These are phyloP conservation scores for Collybiopsis luxurians DNA, from an alignment of 768 basidiomycete genomes.

Conservation along the genomic window DNA sequence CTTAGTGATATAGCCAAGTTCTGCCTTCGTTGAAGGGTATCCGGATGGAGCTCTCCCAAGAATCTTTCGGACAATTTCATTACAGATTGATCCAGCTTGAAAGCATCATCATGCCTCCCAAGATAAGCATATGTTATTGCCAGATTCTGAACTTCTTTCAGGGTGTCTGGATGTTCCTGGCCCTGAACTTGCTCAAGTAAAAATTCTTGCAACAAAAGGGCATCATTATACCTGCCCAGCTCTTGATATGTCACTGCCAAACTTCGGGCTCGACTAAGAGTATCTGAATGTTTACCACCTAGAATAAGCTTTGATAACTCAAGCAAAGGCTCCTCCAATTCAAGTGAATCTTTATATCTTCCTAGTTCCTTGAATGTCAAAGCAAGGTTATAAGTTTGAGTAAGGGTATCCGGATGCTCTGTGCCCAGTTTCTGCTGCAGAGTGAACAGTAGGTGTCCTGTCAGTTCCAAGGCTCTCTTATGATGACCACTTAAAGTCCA, in stretches of 20 bases:
- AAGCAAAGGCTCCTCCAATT: neutral
- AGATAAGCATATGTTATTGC: neutral
- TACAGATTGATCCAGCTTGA: neutral
- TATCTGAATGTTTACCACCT: constrained; percentile 1
- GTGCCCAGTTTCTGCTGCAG: neutral
- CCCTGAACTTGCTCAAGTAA: neutral
- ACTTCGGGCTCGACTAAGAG: neutral
- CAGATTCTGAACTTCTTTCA: neutral
- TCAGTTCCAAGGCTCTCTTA: neutral
- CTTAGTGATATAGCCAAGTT: neutral
- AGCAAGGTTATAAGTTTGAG: neutral
- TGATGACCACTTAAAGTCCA: neutral
- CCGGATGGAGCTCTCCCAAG: neutral
- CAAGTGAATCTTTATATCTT: neutral
- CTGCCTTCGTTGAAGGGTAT: neutral
- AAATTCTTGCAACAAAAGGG: neutral
- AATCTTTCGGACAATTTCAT: neutral
- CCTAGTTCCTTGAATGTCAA: neutral
- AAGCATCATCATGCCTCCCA: neutral
- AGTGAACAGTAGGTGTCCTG: neutral
- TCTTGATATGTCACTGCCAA: constrained; percentile 1
- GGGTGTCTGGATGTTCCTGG: neutral
- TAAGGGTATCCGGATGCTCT: neutral
- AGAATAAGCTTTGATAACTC: neutral
- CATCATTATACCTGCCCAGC: neutral